These are phyloP conservation scores for Achaetomiella virescens DNA, from an alignment of 495 filamentous ascomycete genomes.

Conservation along the genomic window DNA sequence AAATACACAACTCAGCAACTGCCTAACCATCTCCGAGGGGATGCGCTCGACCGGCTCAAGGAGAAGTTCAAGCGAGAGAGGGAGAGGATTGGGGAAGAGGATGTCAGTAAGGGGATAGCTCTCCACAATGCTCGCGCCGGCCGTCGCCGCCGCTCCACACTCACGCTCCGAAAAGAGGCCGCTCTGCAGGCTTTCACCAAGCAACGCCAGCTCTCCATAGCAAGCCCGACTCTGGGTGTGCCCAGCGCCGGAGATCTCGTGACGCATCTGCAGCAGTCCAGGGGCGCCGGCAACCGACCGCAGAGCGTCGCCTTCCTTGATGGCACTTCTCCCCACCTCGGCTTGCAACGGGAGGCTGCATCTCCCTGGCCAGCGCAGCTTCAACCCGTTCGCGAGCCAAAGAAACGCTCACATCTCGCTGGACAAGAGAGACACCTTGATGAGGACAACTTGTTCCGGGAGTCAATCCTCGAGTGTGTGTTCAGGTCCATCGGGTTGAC, in stretches of 20 bases:
- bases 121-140: conserved; percentile 70
- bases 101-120: conserved; percentile 88
- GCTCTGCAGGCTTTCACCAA: conserved; percentile 58
- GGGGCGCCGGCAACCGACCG: conserved; percentile 31
- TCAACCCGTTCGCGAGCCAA: conserved; percentile 53
- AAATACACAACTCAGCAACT: conserved; percentile 86
- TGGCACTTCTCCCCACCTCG: conserved; percentile 10
- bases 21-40: conserved; percentile 83
- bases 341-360: conserved; percentile 17
- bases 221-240: conserved; percentile 31
- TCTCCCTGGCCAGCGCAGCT: conserved; percentile 55
- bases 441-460: conserved; percentile 81
- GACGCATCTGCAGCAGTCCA: conserved; percentile 68
- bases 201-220: conserved; percentile 31
- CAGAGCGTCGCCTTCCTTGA: conserved; percentile 9
- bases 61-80: conserved; percentile 85
- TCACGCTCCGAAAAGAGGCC: conserved; percentile 73
- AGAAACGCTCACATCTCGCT: conserved; percentile 47
- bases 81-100: conserved; percentile 77
- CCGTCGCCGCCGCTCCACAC: conserved; percentile 64
- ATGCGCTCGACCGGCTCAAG: conserved; percentile 78
- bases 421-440: conserved; percentile 71
- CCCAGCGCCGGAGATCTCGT: conserved; percentile 74
- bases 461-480: conserved; percentile 89
- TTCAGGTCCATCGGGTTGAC: conserved; percentile 89